A percentile compares a stretch with the other conserved stretches of the same genome.
These are phyloP conservation scores for Balamuthia mandrillaris DNA, from an alignment of 208 protist genomes.

Conservation along the genomic window DNA sequence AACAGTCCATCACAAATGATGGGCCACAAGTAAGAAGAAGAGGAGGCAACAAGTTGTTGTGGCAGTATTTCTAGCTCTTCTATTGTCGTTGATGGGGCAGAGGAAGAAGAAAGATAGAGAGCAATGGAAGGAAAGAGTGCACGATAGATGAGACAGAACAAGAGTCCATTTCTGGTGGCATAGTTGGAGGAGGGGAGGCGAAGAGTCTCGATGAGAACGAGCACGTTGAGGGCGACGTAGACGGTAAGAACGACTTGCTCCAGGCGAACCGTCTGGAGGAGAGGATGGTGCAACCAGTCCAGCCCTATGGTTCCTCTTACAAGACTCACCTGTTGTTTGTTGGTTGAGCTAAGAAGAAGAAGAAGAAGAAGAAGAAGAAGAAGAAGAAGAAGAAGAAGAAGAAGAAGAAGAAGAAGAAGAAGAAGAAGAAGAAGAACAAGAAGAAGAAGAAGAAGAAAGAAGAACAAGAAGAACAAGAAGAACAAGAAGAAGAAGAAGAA, in stretches of 20 bases:
- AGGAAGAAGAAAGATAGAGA: neutral
- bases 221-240: neutral
- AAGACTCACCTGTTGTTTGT: too few relatives aligned
- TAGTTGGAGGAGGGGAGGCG: constrained; percentile 70
- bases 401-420: neutral
- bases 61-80: too few relatives aligned
- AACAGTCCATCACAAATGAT: constrained; percentile 82
- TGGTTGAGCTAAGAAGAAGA: neutral
- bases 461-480: neutral
- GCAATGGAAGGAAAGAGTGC: neutral
- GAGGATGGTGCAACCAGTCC: too few relatives aligned
- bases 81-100: neutral
- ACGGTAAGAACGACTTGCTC: neutral
- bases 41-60: too few relatives aligned
- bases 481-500: neutral
- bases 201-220: constrained; percentile 61
- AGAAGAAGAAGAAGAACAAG: neutral
- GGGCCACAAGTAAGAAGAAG: constrained; percentile 71
- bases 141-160: constrained; percentile 52
- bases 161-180: constrained; percentile 64
- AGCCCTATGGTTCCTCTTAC: too few relatives aligned
- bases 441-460: neutral
- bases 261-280: neutral
- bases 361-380: neutral
- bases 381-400: neutral